These are phyloP conservation scores for Colletotrichum tropicicola DNA, from an alignment of 2,329 filamentous ascomycete species.

Conservation along the genomic window DNA sequence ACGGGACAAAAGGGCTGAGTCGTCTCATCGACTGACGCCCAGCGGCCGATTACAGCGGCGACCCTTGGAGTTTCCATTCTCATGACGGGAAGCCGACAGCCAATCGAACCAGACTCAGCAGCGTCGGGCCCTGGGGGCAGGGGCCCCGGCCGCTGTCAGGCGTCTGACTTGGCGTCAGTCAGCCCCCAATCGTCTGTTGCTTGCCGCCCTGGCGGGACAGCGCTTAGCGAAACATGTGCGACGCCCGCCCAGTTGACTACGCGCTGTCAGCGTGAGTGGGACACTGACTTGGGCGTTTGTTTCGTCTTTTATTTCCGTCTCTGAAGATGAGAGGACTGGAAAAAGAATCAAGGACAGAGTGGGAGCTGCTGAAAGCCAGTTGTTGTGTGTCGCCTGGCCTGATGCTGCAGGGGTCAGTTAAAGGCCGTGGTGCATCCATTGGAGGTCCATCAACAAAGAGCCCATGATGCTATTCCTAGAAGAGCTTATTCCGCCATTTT, in stretches of 20 bases:
- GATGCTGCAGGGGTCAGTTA: background rate
- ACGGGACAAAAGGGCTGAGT: constrained; percentile 12
- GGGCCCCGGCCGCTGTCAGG: background rate
- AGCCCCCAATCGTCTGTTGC: constrained; percentile 3
- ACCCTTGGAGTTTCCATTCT: background rate
- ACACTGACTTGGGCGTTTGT: background rate
- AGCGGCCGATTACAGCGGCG: background rate
- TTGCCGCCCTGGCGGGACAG: constrained; percentile 2
- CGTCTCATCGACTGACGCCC: constrained; percentile 1
- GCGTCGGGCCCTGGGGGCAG: background rate
- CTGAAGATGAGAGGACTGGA: background rate
- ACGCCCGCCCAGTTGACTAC: constrained; percentile 48
- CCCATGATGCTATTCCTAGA: too few species aligned
- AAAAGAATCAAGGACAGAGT: background rate
- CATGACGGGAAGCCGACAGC: background rate
- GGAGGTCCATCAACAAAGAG: too few species aligned
- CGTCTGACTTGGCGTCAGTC: constrained; percentile 16
- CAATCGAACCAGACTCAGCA: background rate
- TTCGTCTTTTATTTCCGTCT: background rate
- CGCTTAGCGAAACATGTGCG: constrained; percentile 45
- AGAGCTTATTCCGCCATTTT: too few species aligned
- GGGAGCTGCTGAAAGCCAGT: background rate
- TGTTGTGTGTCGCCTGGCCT: background rate
- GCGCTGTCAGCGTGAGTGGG: background rate
- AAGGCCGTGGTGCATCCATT: too few species aligned